Conservation (phyloP, 2,329 filamentous ascomycete genomes). For the Colletotrichum brevisporum region DNA sequence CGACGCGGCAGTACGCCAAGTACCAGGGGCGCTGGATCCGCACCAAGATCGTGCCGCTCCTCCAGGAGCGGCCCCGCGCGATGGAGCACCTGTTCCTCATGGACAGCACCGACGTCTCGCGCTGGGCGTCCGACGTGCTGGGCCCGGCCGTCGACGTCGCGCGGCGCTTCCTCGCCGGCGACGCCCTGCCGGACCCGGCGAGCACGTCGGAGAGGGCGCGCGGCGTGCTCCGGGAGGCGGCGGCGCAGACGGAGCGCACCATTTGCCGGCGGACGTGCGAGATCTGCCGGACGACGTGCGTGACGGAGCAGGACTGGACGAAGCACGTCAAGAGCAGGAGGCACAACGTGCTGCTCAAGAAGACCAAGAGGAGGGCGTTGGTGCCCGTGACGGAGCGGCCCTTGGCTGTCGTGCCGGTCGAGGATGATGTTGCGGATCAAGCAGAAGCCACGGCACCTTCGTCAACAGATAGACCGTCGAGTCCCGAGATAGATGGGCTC, state of each 20-base stretch:
- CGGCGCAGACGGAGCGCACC: conserved; percentile 65
- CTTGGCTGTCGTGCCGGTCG: conserved; percentile 27
- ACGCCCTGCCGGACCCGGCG: conserved; percentile 65
- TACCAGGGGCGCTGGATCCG: conserved; percentile 90
- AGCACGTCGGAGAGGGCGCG: conserved; percentile 63
- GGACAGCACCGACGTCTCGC: conserved; percentile 79
- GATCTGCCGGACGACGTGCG: conserved; percentile 75
- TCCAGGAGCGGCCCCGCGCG: conserved; percentile 68
- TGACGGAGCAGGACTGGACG: conserved; percentile 67
- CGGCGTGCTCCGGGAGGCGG: conserved; percentile 68
- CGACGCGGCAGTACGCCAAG: conserved; percentile 89
- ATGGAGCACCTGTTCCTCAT: conserved; percentile 79
- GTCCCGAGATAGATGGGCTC: conserved; percentile 24
- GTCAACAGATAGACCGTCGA: conserved; percentile 16
- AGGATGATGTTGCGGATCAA: background rate
- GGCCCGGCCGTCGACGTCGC: conserved; percentile 75
- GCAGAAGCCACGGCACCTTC: background rate
- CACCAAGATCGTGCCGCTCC: conserved; percentile 81
- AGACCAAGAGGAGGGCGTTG: conserved; percentile 55
- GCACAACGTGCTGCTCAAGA: conserved; percentile 52
- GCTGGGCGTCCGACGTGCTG: conserved; percentile 76
- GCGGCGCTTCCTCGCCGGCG: conserved; percentile 71
- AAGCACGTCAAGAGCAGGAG: conserved; percentile 55
- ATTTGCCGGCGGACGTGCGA: conserved; percentile 77
- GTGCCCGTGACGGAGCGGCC: conserved; percentile 44